Conservation (phyloP, 768 basidiomycete genomes). For the Phallus indusiatus region DNA sequence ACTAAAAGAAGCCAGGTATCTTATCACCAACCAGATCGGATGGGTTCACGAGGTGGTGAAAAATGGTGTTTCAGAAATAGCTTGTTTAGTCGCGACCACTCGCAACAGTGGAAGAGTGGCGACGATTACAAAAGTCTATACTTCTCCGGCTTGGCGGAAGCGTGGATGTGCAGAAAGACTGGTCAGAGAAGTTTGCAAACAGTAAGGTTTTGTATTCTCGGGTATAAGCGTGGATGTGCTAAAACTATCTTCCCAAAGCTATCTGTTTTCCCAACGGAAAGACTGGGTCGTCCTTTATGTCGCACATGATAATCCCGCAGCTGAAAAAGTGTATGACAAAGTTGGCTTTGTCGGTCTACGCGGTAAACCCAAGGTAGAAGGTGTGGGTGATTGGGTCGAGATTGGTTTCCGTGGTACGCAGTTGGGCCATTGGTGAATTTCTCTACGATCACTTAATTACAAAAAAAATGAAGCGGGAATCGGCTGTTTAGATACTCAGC, state of each 20-base stretch:
- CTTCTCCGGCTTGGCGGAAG: slow-evolving; percentile 41
- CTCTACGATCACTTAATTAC: no score
- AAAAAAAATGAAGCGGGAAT: no score
- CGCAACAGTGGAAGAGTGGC: slow-evolving; percentile 47
- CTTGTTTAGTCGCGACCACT: slow-evolving; percentile 61
- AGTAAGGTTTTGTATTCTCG: slow-evolving; percentile 10
- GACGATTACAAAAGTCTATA: slow-evolving; percentile 67
- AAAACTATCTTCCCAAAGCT: slow-evolving; percentile 17
- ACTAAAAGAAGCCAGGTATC: slow-evolving; percentile 35
- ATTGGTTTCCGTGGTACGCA: slow-evolving; percentile 45
- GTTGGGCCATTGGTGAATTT: slow-evolving; percentile 56
- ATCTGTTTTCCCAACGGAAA: slow-evolving; percentile 36
- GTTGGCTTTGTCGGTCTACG: slow-evolving; percentile 60
- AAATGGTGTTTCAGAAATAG: slow-evolving; percentile 24
- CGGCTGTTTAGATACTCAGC: no score
- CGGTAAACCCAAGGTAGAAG: slow-evolving; percentile 26
- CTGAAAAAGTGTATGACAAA: slow-evolving; percentile 46
- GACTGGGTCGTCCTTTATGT: slow-evolving; percentile 56
- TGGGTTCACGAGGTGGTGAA: slow-evolving; percentile 52
- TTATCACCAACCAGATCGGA: slow-evolving; percentile 38
- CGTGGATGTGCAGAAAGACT: slow-evolving; percentile 54
- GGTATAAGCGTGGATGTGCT: not conserved
- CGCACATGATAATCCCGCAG: slow-evolving; percentile 43
- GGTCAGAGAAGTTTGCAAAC: slow-evolving; percentile 44
- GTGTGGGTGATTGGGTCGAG: slow-evolving; percentile 52